Evolutionary conservation across 176 grass and related monocot genomes (phyloP), one percentile per base, ranked within the genome.

Genomic region (Olyra latifolia): DNA sequence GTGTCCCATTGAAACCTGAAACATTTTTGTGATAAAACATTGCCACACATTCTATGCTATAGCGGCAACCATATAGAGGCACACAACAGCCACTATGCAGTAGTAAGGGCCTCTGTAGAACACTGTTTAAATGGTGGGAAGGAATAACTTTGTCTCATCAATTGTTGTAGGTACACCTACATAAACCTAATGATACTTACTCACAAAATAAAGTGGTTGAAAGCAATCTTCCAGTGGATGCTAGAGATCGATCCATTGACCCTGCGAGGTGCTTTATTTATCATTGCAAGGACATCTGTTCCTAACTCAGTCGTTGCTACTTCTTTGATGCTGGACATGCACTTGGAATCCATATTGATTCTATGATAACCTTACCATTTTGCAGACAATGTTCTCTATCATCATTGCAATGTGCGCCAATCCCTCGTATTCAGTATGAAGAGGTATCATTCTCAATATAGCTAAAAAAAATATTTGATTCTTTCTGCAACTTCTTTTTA

Each of bases 261-360:
- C 41, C 46, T 60, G 71, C 80, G 79, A 83, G 75, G 86, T 88
- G 75, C 74, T 59, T 75, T 50, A 16, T 42, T 80, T 79, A 0
- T 22, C 52, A 15, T 62, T 38, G 46, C 59, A 49, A 72, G 10
- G 22, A 42, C 57, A 42, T n/a, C n/a, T 58, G 15, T 56, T 60
- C 55, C 44, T 24, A 48, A 8, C 68, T 49, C 5, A 79, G 47
- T 14, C 30, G 32, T 54, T 40, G 41, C 20, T 61, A 49, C 62
- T 66, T 79, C 1, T 67, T 69, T 61, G 7, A 69, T 80, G 22
- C 41, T 84, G 22, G 35, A 24, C 52, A 74, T 82, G 63, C 38
- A 82, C 55, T 71, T 55, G 19, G 44, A 53, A 54, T 66, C 15
- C 62, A 67, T 66, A 47, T n/a, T 84, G 22, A 70, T 84, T 80